Conservation (phyloP, 352 stramenopile genomes). For the Pythium dissimile region DNA sequence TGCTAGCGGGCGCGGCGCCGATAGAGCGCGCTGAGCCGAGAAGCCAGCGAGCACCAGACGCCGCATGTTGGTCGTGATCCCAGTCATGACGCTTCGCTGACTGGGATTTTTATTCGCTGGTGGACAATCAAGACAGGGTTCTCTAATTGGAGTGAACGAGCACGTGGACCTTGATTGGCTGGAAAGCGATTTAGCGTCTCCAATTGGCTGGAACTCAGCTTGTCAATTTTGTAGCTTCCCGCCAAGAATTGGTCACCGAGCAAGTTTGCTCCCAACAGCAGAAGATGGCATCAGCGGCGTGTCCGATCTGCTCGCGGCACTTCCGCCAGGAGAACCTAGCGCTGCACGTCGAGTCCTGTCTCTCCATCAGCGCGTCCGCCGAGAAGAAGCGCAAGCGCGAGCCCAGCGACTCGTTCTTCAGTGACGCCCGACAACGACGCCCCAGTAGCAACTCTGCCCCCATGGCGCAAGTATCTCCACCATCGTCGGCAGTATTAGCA, state of each 20-base stretch:
- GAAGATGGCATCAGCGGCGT: constrained; percentile 36
- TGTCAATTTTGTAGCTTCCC: background rate
- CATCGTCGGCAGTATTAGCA: background rate
- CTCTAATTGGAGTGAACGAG: too few relatives aligned
- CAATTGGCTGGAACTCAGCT: too few relatives aligned
- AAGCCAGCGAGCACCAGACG: background rate
- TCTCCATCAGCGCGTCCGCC: constrained; percentile 21
- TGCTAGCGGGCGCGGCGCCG: background rate
- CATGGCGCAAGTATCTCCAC: too few relatives aligned
- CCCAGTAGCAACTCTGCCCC: too few relatives aligned
- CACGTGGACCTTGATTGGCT: too few relatives aligned
- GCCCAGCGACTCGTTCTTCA: background rate
- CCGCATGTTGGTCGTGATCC: background rate
- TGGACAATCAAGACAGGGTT: background rate
- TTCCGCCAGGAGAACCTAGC: constrained; percentile 69
- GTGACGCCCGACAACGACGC: too few relatives aligned
- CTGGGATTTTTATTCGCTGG: background rate
- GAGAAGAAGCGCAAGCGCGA: constrained; percentile 58
- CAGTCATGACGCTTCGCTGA: background rate
- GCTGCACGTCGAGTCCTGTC: constrained; percentile 71
- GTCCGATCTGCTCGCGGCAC: constrained; percentile 76
- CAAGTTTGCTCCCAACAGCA: too few relatives aligned
- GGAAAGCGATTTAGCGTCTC: too few relatives aligned
- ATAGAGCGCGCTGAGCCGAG: background rate
- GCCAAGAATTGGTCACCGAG: too few relatives aligned